These are phyloP conservation scores for Zelopaecilomyces penicillatus DNA, from an alignment of 2,329 filamentous ascomycete genomes.

Conservation along the genomic window DNA sequence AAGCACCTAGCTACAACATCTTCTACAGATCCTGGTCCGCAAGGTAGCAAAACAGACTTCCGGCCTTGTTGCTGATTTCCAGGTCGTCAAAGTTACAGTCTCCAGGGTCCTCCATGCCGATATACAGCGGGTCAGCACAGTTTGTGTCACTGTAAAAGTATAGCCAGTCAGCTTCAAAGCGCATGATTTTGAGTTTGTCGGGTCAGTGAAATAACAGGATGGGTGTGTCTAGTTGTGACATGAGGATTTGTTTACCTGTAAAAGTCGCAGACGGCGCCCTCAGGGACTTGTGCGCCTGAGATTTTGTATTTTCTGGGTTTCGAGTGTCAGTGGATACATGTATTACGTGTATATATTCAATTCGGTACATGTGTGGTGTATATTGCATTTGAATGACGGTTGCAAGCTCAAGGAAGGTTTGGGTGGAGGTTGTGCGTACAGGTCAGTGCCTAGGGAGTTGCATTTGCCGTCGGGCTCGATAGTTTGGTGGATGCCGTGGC, in stretches of 20 bases:
- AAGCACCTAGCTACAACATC: too few species aligned
- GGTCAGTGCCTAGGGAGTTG: neutral
- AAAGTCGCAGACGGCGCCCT: neutral
- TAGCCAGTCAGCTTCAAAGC: neutral
- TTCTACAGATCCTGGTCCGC: too few species aligned
- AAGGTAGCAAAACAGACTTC: conserved; percentile 2
- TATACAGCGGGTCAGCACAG: conserved; percentile 4
- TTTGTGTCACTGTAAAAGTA: conserved; percentile 2
- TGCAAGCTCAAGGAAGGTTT: neutral
- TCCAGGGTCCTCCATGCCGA: conserved; percentile 6
- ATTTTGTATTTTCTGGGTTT: neutral
- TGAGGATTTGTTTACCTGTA: neutral
- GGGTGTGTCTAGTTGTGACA: too few species aligned
- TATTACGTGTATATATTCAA: too few species aligned
- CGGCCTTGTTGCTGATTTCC: conserved; percentile 3
- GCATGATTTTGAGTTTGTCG: neutral
- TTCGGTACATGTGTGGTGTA: too few species aligned
- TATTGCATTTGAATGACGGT: neutral
- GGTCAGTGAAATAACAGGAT: too few species aligned
- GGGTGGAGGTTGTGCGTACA: neutral
- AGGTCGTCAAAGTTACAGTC: neutral
- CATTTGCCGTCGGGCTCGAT: conserved; percentile 2
- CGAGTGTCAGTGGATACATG: too few species aligned
- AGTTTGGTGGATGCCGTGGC: neutral
- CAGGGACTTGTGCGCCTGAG: neutral